Conservation (phyloP, 1,139 yeast species). For the Debaryomyces sp. region DNA sequence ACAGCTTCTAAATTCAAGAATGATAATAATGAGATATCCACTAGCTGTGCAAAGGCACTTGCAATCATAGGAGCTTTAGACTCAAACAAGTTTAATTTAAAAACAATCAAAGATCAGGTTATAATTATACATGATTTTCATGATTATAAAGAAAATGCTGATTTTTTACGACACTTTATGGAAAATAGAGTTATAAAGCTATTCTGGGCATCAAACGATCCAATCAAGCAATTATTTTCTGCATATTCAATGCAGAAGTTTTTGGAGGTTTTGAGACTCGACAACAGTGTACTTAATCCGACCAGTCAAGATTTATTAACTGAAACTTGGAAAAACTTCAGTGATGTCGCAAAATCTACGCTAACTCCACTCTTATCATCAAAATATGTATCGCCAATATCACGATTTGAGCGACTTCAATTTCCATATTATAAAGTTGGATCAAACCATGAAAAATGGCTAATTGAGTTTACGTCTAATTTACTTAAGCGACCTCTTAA, state of each 20-base stretch:
- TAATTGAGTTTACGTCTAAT: constrained; percentile 67
- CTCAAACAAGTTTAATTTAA: constrained; percentile 58
- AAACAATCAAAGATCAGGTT: constrained; percentile 44
- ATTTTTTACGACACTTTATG: constrained; percentile 66
- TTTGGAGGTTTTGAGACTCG: constrained; percentile 64
- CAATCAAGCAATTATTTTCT: constrained; percentile 78
- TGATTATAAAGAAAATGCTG: constrained; percentile 62
- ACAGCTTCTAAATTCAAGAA: constrained; percentile 61
- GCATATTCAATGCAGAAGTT: constrained; percentile 92
- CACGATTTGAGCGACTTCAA: constrained; percentile 36
- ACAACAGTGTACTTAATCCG: constrained; percentile 34
- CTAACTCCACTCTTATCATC: constrained; percentile 77
- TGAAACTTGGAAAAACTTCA: constrained; percentile 63
- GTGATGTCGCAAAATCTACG: constrained; percentile 71
- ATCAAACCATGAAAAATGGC: constrained; percentile 59
- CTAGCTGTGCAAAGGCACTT: constrained; percentile 66
- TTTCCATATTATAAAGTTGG: constrained; percentile 40
- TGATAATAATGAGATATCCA: constrained; percentile 51
- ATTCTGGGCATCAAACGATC: constrained; percentile 89
- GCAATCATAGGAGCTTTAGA: constrained; percentile 83
- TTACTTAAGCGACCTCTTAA: constrained; percentile 49
- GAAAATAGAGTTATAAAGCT: constrained; percentile 73
- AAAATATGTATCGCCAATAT: constrained; percentile 61
- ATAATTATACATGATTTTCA: constrained; percentile 63
- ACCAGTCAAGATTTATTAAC: constrained; percentile 20